Percentiles rank a stretch among this genome's conserved stretches.
These are phyloP conservation scores for Hibiscus tridactylites DNA, from an alignment of 345 rosid species.

Conservation along the genomic window DNA sequence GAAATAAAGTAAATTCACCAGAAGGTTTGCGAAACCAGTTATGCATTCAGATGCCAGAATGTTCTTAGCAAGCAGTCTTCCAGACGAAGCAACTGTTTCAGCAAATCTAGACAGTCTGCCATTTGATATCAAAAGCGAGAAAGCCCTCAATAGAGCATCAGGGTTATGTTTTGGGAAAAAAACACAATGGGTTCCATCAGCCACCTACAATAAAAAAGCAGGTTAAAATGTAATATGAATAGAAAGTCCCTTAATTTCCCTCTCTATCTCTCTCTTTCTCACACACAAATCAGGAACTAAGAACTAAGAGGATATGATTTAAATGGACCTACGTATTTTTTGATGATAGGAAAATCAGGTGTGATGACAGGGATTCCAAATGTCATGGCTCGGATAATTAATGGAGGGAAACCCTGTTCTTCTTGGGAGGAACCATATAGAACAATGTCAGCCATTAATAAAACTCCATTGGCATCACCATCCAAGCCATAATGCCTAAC, in stretches of 20 bases:
- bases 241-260: neutral
- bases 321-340: constrained; percentile 55
- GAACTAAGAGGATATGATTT: constrained; percentile 6
- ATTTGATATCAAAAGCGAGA: constrained; percentile 59
- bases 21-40: constrained; percentile 61
- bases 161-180: constrained; percentile 55
- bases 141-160: constrained; percentile 58
- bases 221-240: neutral
- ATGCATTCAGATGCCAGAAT: constrained; percentile 75
- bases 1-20: constrained; percentile 66
- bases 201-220: constrained; percentile 39
- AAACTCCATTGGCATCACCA: constrained; percentile 57
- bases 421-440: constrained; percentile 90
- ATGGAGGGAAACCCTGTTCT: constrained; percentile 82
- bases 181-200: constrained; percentile 62
- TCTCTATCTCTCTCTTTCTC: neutral
- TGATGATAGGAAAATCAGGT: constrained; percentile 71
- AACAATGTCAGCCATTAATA: constrained; percentile 81
- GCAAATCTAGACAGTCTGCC: constrained; percentile 74
- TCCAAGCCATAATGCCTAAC: constrained; percentile 66
- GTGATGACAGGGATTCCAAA: constrained; percentile 59
- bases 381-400: constrained; percentile 85
- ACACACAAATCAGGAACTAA: neutral
- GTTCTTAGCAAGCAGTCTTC: constrained; percentile 68
- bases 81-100: constrained; percentile 64